phyloP scores from a whole-genome alignment of 2,329 filamentous ascomycete genomes.

The Clarireedia hainanense region DNA sequence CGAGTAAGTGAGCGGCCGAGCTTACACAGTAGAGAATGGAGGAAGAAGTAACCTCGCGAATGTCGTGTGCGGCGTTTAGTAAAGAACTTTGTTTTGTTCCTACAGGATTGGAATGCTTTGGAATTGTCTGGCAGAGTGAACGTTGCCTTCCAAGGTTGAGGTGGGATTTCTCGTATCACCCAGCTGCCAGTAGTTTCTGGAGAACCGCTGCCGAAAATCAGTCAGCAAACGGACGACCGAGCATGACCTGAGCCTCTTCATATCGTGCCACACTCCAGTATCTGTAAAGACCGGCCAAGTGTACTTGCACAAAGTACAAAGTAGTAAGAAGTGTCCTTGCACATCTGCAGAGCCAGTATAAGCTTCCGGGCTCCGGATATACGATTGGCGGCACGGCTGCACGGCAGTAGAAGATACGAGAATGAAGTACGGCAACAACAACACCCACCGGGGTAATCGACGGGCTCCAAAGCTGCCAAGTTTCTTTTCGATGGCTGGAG shows the following conservation, averaged over 20 bases:
- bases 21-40: too few relatives aligned
- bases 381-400: background rate
- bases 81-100: too few relatives aligned
- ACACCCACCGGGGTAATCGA: background rate
- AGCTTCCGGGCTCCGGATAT: background rate
- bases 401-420: background rate
- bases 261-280: background rate
- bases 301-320: background rate
- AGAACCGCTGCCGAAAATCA: background rate
- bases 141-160: too few relatives aligned
- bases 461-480: too few relatives aligned
- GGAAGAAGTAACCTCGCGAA: too few relatives aligned
- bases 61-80: too few relatives aligned
- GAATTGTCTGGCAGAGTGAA: too few relatives aligned
- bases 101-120: too few relatives aligned
- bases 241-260: too few relatives aligned
- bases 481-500: background rate
- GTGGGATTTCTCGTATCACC: background rate
- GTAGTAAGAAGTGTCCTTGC: background rate
- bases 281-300: background rate
- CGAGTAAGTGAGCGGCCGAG: too few relatives aligned
- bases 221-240: background rate
- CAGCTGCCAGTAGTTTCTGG: background rate
- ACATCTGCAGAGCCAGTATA: background rate
- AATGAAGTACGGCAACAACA: too few relatives aligned